A percentile compares a stretch with the other conserved stretches of the same genome.
Evolutionary conservation across 345 rosid genomes (phyloP).

Genomic region (Eucalyptus curtisii): DNA sequence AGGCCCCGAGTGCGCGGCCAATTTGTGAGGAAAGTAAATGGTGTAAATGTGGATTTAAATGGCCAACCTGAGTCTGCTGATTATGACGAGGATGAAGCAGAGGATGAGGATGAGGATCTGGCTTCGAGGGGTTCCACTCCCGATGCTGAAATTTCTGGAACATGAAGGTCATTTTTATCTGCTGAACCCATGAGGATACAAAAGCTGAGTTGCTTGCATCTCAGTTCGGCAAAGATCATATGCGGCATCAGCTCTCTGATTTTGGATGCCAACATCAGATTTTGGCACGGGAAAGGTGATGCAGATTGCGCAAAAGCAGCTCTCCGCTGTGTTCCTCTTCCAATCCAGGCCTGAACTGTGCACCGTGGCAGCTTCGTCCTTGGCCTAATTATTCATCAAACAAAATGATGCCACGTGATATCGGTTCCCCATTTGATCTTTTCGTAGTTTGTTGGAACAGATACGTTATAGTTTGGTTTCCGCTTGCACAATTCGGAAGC

Average conservation of each 20-base stretch:
- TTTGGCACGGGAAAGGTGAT: background rate
- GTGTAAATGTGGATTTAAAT: slow-evolving; percentile 72
- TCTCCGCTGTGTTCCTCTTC: background rate
- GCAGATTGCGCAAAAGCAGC: background rate
- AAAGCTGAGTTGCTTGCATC: background rate
- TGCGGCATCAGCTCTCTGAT: background rate
- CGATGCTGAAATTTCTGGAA: slow-evolving; percentile 38
- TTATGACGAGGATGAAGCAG: slow-evolving; percentile 74
- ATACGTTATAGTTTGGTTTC: background rate
- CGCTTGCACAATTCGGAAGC: background rate
- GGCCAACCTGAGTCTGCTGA: slow-evolving; percentile 65
- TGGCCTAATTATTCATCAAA: background rate
- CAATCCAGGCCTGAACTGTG: background rate
- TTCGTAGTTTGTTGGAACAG: background rate
- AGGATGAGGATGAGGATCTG: slow-evolving; percentile 47
- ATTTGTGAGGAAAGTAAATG: slow-evolving; percentile 86
- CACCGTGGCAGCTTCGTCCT: background rate
- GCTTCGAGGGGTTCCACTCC: slow-evolving; percentile 57
- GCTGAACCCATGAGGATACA: background rate
- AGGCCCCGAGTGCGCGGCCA: slow-evolving; percentile 98
- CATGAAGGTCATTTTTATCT: background rate
- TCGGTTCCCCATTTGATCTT: background rate
- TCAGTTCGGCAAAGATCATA: background rate
- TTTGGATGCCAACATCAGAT: background rate
- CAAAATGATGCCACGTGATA: background rate